Evolutionary conservation across 345 rosid species (phyloP), one percentile per base, ranked within the genome.

Genomic region (Ricinus communis): DNA sequence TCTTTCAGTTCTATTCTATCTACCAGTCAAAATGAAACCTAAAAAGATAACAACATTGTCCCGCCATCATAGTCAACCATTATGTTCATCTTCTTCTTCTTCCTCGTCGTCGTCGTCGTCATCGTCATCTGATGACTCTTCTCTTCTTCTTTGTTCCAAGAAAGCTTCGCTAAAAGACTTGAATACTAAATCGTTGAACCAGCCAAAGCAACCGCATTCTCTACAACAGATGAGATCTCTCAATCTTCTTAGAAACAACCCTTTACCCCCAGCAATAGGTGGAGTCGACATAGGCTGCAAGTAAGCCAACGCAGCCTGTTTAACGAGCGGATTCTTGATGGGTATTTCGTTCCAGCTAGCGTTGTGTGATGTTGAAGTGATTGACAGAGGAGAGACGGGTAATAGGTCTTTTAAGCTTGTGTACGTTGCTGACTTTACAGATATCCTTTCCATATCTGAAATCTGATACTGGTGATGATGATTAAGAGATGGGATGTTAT

Each of bases 221-320:
- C 47, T 64, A 38, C 66, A 65, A n/a, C 69, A 79, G 43, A 56
- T 45, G 62, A n/a, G 2, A 3, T 79, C 84, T 57, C 19, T 71
- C 19, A 82, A 9, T 52, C 59, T 71, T 53, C 77, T 76, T n/a
- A n/a, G n/a, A 2, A 82, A 73, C 33, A 80, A 10, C n/a, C 82
- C 85, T 58, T 54, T 71, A 10, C 71, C 78, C 11, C 75, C 82
- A 9, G 60, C 66, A 58, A 66, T 85, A 21, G 82, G 77, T 0
- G 85, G 79, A 31, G 64, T 76, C 46, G 82, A 77, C 87, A 82
- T 82, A 51, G 93, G 90, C 82, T 82, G 90, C 70, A 88, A 73
- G 73, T 88, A 86, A 45, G 93, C 86, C 80, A 77, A 49, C 46
- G 90, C 90, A 1, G 90, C 93, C 4, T 83, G 88, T 80, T 86